Base-by-base conservation (phyloP, 2,329 filamentous ascomycete genomes). In the Chalaropsis thielavioides region DNA sequence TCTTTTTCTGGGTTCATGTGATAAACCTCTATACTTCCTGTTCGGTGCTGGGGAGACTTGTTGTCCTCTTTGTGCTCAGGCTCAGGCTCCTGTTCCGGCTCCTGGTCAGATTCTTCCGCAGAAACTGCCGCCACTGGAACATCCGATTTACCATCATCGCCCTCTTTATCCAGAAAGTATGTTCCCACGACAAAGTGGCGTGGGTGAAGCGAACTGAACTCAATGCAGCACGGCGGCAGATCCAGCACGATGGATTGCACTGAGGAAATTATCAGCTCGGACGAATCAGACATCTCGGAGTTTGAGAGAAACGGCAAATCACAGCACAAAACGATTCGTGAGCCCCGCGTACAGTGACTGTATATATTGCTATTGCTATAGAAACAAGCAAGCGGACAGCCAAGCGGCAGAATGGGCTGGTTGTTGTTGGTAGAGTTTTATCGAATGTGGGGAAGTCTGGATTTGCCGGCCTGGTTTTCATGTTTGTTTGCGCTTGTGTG, bases 111-210 rank as follows among this genome's bases (percentile, higher is more conserved):
- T 35, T 38, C 1, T 2, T 31, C 60, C n/a, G 60, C 2, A 11
- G 41, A 38, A 15, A 7, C 8, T 8, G 35, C 35, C 10, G 35
- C 35, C 35, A 38, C 35, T 1, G 35, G 10, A 38, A 8, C 3
- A 8, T 38, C 35, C 17, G 24, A 31, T 17, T 43, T 13, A 27
- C 43, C 38, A 35, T 31, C 17, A 22, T 54, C 63, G 54, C 74
- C 70, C 61, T 78, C 72, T 67, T 80, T 79, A 68, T 90, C 78
- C 35, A 96, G 80, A 68, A 87, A 83, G 74, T 96, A 96, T 0
- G 92, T 96, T 46, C 92, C 92, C 60, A 96, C 81, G 0, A 95
- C 78, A 69, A 95, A 86, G 71, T 86, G 83, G 0, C 84, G 75
- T 0, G 83, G 81, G 66, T 83, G 72, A 0, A 75, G 73, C 0